Evolutionary conservation across 2,329 filamentous ascomycete genomes (phyloP).

Genomic region (Orbilia quercus): DNA sequence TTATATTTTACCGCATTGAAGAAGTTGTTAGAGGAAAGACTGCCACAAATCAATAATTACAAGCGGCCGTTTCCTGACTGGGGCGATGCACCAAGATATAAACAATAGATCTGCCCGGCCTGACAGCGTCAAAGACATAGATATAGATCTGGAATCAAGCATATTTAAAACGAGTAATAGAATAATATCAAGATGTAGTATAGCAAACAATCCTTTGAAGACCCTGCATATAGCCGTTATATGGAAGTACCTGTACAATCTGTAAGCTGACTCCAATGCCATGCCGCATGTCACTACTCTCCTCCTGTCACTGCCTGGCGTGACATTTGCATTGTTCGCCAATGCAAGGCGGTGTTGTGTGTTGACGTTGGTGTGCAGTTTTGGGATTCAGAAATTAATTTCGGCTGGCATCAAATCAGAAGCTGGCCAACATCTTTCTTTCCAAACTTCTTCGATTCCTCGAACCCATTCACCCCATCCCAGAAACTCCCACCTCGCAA

Average conservation of each 20-base stretch:
- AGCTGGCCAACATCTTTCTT: slow-evolving; percentile 37
- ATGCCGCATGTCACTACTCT: too few relatives aligned
- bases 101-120: too few relatives aligned
- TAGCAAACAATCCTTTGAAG: too few relatives aligned
- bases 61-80: slow-evolving; percentile 69
- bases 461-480: background rate
- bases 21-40: slow-evolving; percentile 66
- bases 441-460: slow-evolving; percentile 10
- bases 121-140: too few relatives aligned
- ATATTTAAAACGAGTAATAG: too few relatives aligned
- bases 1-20: slow-evolving; percentile 69
- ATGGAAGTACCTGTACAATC: too few relatives aligned
- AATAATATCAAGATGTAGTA: too few relatives aligned
- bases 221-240: too few relatives aligned
- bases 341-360: slow-evolving; percentile 50
- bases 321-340: too few relatives aligned
- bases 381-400: slow-evolving; percentile 46
- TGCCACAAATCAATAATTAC: slow-evolving; percentile 69
- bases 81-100: slow-evolving; percentile 64
- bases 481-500: slow-evolving; percentile 1
- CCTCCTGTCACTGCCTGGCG: too few relatives aligned
- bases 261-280: too few relatives aligned
- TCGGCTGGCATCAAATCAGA: slow-evolving; percentile 54
- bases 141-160: too few relatives aligned
- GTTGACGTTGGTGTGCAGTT: slow-evolving; percentile 58